These are phyloP conservation scores for Trichoderma simmonsii DNA, from an alignment of 2,329 filamentous ascomycete genomes.

Conservation along the genomic window DNA sequence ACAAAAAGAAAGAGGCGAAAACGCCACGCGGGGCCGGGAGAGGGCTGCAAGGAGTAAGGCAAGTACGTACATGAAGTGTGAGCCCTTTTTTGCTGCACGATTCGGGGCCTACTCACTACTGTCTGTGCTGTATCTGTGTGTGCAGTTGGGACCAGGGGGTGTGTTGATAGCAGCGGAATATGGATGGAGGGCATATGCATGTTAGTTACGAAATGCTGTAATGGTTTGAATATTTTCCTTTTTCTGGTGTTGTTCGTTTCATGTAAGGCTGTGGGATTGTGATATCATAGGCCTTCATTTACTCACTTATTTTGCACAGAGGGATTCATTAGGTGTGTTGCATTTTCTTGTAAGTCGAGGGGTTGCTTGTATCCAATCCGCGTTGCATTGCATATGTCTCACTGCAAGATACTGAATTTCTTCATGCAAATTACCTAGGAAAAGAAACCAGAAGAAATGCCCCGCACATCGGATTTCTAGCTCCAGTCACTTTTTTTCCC, in stretches of 20 bases:
- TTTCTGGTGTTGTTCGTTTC: background rate
- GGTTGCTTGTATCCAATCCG: background rate
- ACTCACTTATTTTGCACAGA: background rate
- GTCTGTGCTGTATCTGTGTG: background rate
- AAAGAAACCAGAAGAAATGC: background rate
- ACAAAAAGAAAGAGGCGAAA: background rate
- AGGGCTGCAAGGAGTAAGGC: background rate
- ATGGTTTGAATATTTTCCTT: background rate
- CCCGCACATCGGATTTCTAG: background rate
- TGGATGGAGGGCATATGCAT: background rate
- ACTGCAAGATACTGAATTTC: background rate
- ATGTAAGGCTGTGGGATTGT: background rate
- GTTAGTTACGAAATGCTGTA: background rate
- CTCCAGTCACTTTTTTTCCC: background rate
- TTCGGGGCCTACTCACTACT: background rate
- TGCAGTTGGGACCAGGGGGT: background rate
- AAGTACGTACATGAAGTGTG: background rate
- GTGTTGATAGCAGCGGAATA: background rate
- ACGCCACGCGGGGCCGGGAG: background rate
- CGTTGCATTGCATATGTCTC: background rate
- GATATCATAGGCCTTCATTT: background rate
- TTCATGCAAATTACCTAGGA: background rate
- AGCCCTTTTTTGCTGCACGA: background rate
- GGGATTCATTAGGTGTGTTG: background rate
- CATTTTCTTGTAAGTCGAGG: background rate